phyloP scores from a whole-genome alignment of 2,329 filamentous ascomycete species.

The Pestalotiopsis sp. region DNA sequence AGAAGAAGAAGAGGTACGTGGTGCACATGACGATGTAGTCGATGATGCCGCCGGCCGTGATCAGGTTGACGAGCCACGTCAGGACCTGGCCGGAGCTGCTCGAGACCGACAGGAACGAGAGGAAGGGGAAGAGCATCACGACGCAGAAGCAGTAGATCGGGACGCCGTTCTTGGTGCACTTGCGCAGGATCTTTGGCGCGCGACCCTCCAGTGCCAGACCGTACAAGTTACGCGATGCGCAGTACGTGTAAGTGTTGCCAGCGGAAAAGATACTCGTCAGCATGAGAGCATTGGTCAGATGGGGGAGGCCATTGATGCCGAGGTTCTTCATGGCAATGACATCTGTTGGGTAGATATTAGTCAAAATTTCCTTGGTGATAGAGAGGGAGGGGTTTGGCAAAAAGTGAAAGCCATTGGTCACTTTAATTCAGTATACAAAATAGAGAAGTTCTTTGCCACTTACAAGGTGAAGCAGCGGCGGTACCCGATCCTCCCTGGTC shows the following conservation, averaged over 20 bases:
- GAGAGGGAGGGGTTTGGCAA: not conserved
- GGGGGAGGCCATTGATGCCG: slow-evolving; percentile 50
- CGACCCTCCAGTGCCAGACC: slow-evolving; percentile 57
- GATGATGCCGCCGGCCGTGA: slow-evolving; percentile 21
- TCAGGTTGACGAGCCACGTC: slow-evolving; percentile 19
- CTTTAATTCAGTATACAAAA: not conserved
- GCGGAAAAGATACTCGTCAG: slow-evolving; percentile 59
- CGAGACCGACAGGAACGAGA: slow-evolving; percentile 52
- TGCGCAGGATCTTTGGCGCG: slow-evolving; percentile 50
- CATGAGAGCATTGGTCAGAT: slow-evolving; percentile 62
- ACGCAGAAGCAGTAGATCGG: slow-evolving; percentile 62
- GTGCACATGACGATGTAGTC: slow-evolving; percentile 27
- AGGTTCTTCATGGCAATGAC: slow-evolving; percentile 57
- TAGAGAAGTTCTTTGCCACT: not conserved
- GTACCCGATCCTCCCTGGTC: slow-evolving; percentile 12
- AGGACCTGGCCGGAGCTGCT: slow-evolving; percentile 22
- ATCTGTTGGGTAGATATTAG: slow-evolving; percentile 16
- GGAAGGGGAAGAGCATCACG: slow-evolving; percentile 60
- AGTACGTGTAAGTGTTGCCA: slow-evolving; percentile 62
- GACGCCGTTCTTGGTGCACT: slow-evolving; percentile 57
- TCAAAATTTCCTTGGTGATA: no score
- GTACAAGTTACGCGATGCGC: slow-evolving; percentile 59
- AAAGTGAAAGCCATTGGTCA: not conserved
- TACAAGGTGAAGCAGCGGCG: slow-evolving; percentile 52
- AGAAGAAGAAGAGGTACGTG: slow-evolving; percentile 59